These are phyloP conservation scores for Rhipidocladum racemiflorum DNA, from an alignment of 176 grass and related monocot genomes.

Conservation along the genomic window DNA sequence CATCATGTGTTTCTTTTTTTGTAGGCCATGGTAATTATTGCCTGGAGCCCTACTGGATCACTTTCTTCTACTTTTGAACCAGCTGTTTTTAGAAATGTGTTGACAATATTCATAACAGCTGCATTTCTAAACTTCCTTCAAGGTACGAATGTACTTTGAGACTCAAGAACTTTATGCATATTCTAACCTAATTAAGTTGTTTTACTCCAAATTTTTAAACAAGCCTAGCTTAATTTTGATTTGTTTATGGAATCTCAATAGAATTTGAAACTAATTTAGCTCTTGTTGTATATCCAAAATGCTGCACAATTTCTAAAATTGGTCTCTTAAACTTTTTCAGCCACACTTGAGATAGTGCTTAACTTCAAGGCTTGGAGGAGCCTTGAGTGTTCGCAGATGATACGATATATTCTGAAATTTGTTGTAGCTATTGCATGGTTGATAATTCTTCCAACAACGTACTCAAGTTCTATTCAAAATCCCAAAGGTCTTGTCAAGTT, in stretches of 20 bases:
- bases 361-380: slow-evolving; percentile 92
- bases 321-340: slow-evolving; percentile 41
- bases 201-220: background rate
- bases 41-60: slow-evolving; percentile 73
- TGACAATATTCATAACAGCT: slow-evolving; percentile 95
- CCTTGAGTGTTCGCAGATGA: slow-evolving; percentile 62
- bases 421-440: slow-evolving; percentile 74
- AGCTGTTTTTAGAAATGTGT: slow-evolving; percentile 77
- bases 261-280: background rate
- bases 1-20: slow-evolving; percentile 34
- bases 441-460: slow-evolving; percentile 73
- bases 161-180: background rate
- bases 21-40: slow-evolving; percentile 96
- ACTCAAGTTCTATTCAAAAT: slow-evolving; percentile 74
- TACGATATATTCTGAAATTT: slow-evolving; percentile 85
- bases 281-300: background rate
- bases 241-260: slow-evolving; percentile 12
- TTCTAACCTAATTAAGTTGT: background rate
- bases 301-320: slow-evolving; percentile 22
- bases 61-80: slow-evolving; percentile 61
- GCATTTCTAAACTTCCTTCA: slow-evolving; percentile 94
- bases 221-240: background rate
- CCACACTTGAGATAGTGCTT: slow-evolving; percentile 73
- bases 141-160: slow-evolving; percentile 41
- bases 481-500: slow-evolving; percentile 75